Base-by-base conservation (phyloP, 306 rosid genomes). In the Astragalus membranaceus region DNA sequence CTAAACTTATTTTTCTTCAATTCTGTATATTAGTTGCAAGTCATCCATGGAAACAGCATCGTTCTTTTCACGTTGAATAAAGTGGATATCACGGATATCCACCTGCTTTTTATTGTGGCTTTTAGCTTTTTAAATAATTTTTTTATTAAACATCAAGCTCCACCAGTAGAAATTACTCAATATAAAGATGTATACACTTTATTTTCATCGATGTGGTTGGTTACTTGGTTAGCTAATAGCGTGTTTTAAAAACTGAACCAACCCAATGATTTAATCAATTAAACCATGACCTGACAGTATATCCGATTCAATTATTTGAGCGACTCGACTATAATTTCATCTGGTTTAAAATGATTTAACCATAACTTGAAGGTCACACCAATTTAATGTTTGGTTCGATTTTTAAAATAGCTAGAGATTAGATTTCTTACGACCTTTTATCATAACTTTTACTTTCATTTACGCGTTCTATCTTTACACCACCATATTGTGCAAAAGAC, bases 31-130 rank as follows among this genome's bases (percentile, higher is more conserved):
- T 13, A 64, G 23, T 35, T 10, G 53, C 33, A 17, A 33, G 43
- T 54, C 54, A 59, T 26, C 37, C 16, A 23, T 63, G 52, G 16
- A 63, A 77, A 77, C 73, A 64, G 8, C 16, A 30, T 23, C 72
- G 17, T 47, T 64, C 68, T 70, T 77, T 44, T 43, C 55, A 54
- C 4, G 15, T 50, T 23, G 68, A 64, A 62, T 10, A 78, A 52
- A 47, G 69, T 12, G 48, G 50, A 64, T 52, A 77, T 77, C 81
- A 70, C 77, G 73, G 77, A 46, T 55, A 48, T 50, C 55, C 49
- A 26, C 63, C 77, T 13, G 33, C 69, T 55, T 70, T 77, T 35
- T 36, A 17, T 36, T 29, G 53, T 54, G 72, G 41, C 60, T 33
- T 56, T 64, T 43, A 13, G 51, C 72, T 60, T 70, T 63, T 62